Evolutionary conservation across 805 yeast species (phyloP).

Genomic region (Teunomyces kruisii): DNA sequence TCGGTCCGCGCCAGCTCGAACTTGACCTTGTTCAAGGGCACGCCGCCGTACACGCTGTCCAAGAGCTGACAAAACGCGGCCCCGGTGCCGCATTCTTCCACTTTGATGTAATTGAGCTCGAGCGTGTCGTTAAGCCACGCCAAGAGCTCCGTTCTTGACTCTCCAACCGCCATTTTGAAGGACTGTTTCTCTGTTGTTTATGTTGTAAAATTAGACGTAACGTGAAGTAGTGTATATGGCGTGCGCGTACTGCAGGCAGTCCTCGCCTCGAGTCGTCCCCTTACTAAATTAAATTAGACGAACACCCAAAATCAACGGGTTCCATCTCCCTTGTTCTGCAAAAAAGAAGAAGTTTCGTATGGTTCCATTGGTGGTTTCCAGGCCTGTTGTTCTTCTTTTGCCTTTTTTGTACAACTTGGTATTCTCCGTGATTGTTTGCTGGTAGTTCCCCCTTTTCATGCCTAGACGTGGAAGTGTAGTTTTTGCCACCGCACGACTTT

Average conservation of each 20-base stretch:
- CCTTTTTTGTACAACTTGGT: too few relatives aligned
- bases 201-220: neutral
- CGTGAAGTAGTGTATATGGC: neutral
- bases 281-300: too few relatives aligned
- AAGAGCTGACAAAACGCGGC: slow-evolving; percentile 92
- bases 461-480: too few relatives aligned
- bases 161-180: slow-evolving; percentile 43
- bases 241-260: neutral
- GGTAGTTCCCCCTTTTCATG: too few relatives aligned
- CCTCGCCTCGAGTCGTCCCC: too few relatives aligned
- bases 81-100: slow-evolving; percentile 95
- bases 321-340: too few relatives aligned
- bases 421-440: too few relatives aligned
- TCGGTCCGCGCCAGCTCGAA: slow-evolving; percentile 63
- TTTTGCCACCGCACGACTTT: neutral
- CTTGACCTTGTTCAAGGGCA: slow-evolving; percentile 77
- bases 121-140: slow-evolving; percentile 81
- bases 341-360: too few relatives aligned
- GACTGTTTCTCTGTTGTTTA: neutral
- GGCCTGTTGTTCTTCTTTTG: too few relatives aligned
- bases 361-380: too few relatives aligned
- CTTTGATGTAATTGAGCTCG: slow-evolving; percentile 63
- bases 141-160: slow-evolving; percentile 79
- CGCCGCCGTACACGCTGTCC: slow-evolving; percentile 79
- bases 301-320: too few relatives aligned